A percentile compares a stretch with the other conserved stretches of the same genome.
phyloP scores from a whole-genome alignment of 2,329 filamentous ascomycete species.

The Cylindrodendrum hubeiense region DNA sequence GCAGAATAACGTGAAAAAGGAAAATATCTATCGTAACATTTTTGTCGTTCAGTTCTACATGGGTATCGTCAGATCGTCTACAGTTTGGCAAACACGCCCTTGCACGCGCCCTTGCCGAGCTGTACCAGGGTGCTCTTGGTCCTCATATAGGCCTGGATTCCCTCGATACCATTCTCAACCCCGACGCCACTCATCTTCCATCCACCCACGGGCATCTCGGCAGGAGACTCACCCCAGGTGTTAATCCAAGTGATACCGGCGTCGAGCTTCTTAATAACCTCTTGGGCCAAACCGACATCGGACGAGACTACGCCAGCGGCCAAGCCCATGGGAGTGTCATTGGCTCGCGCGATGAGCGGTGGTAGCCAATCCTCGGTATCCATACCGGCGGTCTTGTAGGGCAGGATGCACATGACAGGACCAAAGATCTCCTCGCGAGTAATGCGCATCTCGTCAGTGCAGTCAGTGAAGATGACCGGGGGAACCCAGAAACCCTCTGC shows the following conservation, averaged over 20 bases:
- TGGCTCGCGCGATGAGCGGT: constrained; percentile 79
- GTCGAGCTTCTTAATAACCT: constrained; percentile 77
- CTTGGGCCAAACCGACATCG: constrained; percentile 80
- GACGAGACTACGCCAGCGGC: constrained; percentile 87
- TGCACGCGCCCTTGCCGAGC: constrained; percentile 75
- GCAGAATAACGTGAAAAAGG: background rate
- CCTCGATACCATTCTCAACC: constrained; percentile 85
- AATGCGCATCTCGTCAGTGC: constrained; percentile 85
- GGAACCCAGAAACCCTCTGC: constrained; percentile 83
- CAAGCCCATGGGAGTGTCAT: constrained; percentile 81
- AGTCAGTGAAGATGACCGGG: constrained; percentile 89
- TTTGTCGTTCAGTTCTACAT: constrained; percentile 17
- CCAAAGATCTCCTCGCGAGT: constrained; percentile 89
- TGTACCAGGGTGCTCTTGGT: constrained; percentile 93
- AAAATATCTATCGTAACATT: background rate
- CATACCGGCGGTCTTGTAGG: constrained; percentile 68
- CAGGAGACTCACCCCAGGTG: constrained; percentile 91
- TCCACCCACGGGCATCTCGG: constrained; percentile 92
- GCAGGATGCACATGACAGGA: constrained; percentile 84
- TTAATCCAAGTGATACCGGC: constrained; percentile 95
- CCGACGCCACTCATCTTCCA: constrained; percentile 94
- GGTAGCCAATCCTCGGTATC: constrained; percentile 62
- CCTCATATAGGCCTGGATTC: constrained; percentile 84
- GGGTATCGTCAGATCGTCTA: constrained; percentile 48
- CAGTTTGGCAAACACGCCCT: constrained; percentile 77